These are phyloP conservation scores for Claviceps quebecensis DNA, from an alignment of 2,329 filamentous ascomycete genomes.

Conservation along the genomic window DNA sequence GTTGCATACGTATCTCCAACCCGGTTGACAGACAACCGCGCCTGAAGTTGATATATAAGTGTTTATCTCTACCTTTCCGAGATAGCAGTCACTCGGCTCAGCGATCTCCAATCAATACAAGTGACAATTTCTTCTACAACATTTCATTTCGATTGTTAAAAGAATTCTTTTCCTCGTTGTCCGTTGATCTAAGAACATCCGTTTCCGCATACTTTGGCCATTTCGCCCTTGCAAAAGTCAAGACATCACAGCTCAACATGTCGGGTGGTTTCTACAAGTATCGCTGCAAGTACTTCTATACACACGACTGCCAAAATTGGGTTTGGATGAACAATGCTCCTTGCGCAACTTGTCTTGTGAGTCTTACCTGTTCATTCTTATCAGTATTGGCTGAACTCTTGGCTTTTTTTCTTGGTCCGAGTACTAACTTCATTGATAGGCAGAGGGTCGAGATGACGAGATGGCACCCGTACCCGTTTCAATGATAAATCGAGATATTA, in stretches of 20 bases:
- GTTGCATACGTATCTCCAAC: background rate
- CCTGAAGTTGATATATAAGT: background rate
- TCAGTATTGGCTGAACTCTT: background rate
- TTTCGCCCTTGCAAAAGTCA: background rate
- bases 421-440: slow-evolving; percentile 19
- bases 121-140: background rate
- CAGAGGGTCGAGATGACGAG: slow-evolving; percentile 34
- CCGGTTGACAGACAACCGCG: background rate
- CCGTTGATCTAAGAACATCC: background rate
- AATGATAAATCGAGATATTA: slow-evolving; percentile 25
- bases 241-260: slow-evolving; percentile 11
- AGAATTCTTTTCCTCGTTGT: background rate
- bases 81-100: background rate
- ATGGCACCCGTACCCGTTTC: slow-evolving; percentile 14
- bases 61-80: background rate
- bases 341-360: slow-evolving; percentile 36
- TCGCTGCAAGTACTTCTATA: slow-evolving; percentile 40
- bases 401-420: background rate
- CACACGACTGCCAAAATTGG: slow-evolving; percentile 39
- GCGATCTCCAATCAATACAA: background rate
- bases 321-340: slow-evolving; percentile 37
- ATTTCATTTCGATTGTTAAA: background rate
- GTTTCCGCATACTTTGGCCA: background rate
- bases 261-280: slow-evolving; percentile 35
- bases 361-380: slow-evolving; percentile 10